Evolutionary conservation across 371 early-diverging fungal genomes (phyloP), one percentile per base, ranked within the genome.

Genomic region (Apophysomyces trapeziformis): DNA sequence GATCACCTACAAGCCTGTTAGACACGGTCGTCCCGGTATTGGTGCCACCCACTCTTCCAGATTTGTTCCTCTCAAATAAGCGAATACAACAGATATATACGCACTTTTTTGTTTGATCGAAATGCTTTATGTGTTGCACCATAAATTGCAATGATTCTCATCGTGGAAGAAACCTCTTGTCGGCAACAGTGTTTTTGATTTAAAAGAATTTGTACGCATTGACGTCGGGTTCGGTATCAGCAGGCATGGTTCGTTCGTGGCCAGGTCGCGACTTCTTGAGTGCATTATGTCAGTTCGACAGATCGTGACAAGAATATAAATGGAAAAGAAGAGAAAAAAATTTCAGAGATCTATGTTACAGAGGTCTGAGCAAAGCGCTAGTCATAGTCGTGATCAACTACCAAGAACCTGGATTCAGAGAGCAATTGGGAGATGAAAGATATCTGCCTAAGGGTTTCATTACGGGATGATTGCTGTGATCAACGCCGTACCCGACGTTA

Each of bases 1-100:
- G 68, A 92, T 96, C 78, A 82, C 98, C 69, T 96, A 96, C 90
- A 96, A 94, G 89, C 94, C 94, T 69, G 95, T 95, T 77, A 92
- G 90, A 84, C 99, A 98, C 92, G 99, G 99, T 87, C 94, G 95
- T 76, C 97, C 99, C 63, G 98, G 89, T 92, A 93, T 97, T 74
- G 98, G 98, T 90, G 97, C 97, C 77, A 95, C 97, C 78, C 90
- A 93, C 87, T 90, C 90, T 63, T 92, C 93, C 63, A 91, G 94
- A 78, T 95, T 94, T 82, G 88, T 89, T 73, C 90, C 90, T 62
- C 87, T 89, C 75, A 89, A 89, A 77, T 89, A 89, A 83, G 16
- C 54, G 21, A 18, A 26, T 50, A 5, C 54, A 47, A 21, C n/a
- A 50, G 16, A 50, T 50, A 50, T 11, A 50, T 26, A 21, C 54